Base-by-base conservation (phyloP, 2,329 filamentous ascomycete species). In the Scytalidium sp. region DNA sequence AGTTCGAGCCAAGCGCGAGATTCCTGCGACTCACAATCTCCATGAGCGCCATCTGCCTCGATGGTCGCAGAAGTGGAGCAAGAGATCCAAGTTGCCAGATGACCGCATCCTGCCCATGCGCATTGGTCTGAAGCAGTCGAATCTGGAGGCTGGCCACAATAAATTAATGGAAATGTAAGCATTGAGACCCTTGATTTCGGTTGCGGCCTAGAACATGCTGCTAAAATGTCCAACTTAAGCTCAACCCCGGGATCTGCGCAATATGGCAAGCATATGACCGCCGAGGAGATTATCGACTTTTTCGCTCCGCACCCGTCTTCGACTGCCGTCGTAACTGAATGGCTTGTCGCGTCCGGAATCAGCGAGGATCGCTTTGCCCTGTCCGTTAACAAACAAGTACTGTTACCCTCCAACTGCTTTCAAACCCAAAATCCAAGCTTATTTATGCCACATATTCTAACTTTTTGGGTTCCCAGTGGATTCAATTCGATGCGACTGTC, bases 51-150 rank as follows among this genome's bases (percentile, higher is more conserved):
- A 60, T 46, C 22, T 56, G 23, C 48, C 57, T 47, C 54, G 54
- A n/a, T 57, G 50, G 52, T 15, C 23, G 20, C 9, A 46, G 8
- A 41, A 52, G 45, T 60, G 57, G 57, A 43, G 25, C 1, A 60
- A 57, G 47, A 57, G 43, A 42, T 52, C 50, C 41, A 58, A 57
- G 44, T 41, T 58, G 5, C 47, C 56, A n/a, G 44, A 53, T 19
- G 39, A 36, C 25, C 51, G 55, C 39, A 46, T 58, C 23, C 56
- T 75, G 42, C 72, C 73, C 1, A 70, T 75, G 58, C 66, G 71
- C n/a, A 74, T 75, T 54, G 72, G 70, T 17, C 53, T 75, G 45
- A 67, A 65, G n/a, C 73, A 76, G 56, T 63, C 63, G 22, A 75
- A 75, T 47, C 55, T 76, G 13, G 67, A 74, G 11, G 64, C 67